A percentile compares a stretch with the other conserved stretches of the same genome.
Conservation (phyloP, 1,284 basidiomycete genomes). For the Cystobasidium pallidum region DNA sequence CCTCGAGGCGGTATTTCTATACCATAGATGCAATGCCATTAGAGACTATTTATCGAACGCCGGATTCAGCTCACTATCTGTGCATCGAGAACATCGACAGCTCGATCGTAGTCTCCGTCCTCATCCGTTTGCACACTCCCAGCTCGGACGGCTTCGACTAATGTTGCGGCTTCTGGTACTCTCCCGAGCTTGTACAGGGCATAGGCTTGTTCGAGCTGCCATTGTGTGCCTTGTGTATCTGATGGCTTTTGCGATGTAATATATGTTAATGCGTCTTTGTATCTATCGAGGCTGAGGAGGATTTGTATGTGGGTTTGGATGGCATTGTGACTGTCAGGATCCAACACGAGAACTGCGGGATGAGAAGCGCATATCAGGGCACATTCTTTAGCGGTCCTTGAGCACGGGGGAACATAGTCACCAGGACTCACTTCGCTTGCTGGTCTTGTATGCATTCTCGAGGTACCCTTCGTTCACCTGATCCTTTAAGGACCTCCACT, state of each 20-base stretch:
- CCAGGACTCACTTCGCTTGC: constrained; percentile 21
- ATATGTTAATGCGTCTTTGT: constrained; percentile 31
- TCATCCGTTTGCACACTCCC: not conserved
- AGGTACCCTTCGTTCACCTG: constrained; percentile 39
- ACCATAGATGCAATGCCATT: not conserved
- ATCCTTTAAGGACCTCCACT: constrained; percentile 32
- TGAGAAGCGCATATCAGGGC: too few relatives aligned
- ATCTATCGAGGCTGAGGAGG: constrained; percentile 50
- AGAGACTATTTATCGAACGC: too few relatives aligned
- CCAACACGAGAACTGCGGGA: constrained; percentile 48
- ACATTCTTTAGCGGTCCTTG: too few relatives aligned
- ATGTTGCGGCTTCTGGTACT: constrained; percentile 34
- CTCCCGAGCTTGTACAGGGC: constrained; percentile 51
- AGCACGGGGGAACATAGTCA: too few relatives aligned
- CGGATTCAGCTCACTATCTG: constrained; percentile 53
- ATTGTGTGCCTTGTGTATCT: constrained; percentile 2
- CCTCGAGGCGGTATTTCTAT: constrained; percentile 51
- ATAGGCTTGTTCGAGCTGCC: constrained; percentile 45
- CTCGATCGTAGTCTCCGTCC: constrained; percentile 35
- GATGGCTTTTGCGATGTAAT: constrained; percentile 7
- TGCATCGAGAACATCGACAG: constrained; percentile 47
- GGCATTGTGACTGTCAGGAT: constrained; percentile 46
- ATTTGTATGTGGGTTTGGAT: constrained; percentile 47
- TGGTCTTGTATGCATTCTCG: constrained; percentile 38
- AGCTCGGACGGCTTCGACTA: constrained; percentile 27